Evolutionary conservation across 306 rosid genomes (phyloP), one percentile per base, ranked within the genome.

Genomic region (Luffa aegyptiaca): DNA sequence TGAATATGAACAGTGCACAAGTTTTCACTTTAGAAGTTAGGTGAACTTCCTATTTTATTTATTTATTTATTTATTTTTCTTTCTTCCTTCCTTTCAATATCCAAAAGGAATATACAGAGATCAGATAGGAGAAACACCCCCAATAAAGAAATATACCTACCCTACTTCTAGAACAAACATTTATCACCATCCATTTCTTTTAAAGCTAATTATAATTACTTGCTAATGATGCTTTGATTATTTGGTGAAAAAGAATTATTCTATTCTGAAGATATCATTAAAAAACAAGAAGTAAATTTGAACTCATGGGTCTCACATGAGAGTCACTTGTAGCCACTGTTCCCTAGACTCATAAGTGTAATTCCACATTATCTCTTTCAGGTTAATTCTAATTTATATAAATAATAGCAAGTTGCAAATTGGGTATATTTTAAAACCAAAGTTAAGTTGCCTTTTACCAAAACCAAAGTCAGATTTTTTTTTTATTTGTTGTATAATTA

Each of bases 271-370:
- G 39, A 72, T 12, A 72, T 20, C 10, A 39, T 26, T 45, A 44
- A 42, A 31, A 41, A 69, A 44, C n/a, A 66, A 17, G 26, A 41
- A 16, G 55, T 70, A 46, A 48, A 72, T 31, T 49, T 26, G 14
- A 26, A 72, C 77, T 46, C 5, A 48, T 73, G 77, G 14, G 41
- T 46, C 65, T 13, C 80, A 76, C 70, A 57, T 77, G 80, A 57
- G 68, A 76, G 55, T 77, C 55, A 57, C 80, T 77, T 21, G 41
- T 56, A 48, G 61, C 59, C 61, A 73, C 45, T 72, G 18, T 45
- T 45, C 16, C 26, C 77, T 2, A 72, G 44, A 72, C 44, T 73
- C 39, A 52, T 26, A 2, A 8, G 44, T 72, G 58, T 71, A 26
- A 72, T 26, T 48, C 42, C 13, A 46, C 42, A 18, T 66, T 66